These are phyloP conservation scores for Dendrothele bispora DNA, from an alignment of 768 basidiomycete genomes.

Conservation along the genomic window DNA sequence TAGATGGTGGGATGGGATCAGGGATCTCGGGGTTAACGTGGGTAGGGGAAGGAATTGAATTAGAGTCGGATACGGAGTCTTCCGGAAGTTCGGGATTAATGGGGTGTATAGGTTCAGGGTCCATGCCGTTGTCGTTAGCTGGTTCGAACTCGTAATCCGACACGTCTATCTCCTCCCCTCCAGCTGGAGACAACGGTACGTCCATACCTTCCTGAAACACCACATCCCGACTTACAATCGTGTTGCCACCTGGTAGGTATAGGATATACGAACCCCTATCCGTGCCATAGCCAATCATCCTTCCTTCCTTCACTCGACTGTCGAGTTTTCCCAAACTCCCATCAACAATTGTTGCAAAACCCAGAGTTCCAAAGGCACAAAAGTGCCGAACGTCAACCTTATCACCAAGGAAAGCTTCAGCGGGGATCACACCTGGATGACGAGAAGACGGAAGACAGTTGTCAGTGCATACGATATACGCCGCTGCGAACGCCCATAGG, in stretches of 20 bases:
- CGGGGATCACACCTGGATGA: background rate
- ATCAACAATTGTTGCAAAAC: constrained; percentile 2
- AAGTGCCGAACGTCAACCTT: no score
- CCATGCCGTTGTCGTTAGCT: constrained; percentile 19
- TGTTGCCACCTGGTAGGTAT: background rate
- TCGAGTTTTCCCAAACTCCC: background rate
- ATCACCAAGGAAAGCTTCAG: no score
- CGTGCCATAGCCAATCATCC: background rate
- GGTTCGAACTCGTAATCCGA: background rate
- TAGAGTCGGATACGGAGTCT: no score
- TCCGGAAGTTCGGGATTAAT: no score
- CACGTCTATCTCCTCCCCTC: background rate
- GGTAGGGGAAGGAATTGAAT: no score
- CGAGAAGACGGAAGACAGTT: background rate
- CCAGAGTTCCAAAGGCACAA: background rate
- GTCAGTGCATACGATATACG: background rate
- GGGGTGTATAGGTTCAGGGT: no score
- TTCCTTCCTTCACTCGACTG: background rate
- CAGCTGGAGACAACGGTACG: background rate
- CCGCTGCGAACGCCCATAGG: background rate
- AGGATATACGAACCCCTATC: background rate
- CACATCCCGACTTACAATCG: background rate
- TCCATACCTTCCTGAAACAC: background rate
- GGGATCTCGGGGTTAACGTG: constrained; percentile 18
- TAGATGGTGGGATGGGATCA: background rate